Conservation (phyloP, 148 eudicot species). For the Camellia japonica region DNA sequence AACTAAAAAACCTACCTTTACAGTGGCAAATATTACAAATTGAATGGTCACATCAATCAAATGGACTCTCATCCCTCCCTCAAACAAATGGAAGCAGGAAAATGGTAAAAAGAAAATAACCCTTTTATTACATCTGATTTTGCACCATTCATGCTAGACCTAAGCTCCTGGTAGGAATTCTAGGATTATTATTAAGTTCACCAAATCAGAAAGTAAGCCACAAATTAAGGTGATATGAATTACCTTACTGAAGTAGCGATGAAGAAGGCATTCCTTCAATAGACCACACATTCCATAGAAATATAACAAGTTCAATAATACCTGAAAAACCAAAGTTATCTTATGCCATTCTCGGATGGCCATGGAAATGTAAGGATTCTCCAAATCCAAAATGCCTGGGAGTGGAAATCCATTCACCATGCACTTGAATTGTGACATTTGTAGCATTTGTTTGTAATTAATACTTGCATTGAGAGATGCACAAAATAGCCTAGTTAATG, state of each 20-base stretch:
- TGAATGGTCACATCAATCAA: too few relatives aligned
- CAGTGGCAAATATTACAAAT: not conserved
- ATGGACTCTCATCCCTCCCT: too few relatives aligned
- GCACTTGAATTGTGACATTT: not conserved
- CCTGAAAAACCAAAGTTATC: conserved; percentile 10
- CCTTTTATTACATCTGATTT: conserved; percentile 14
- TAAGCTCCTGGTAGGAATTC: conserved; percentile 16
- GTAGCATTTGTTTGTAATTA: not conserved
- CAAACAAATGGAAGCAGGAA: too few relatives aligned
- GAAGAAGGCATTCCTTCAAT: conserved; percentile 19
- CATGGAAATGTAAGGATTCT: not conserved
- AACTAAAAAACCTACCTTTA: not conserved
- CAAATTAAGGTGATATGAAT: not conserved
- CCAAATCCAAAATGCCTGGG: not conserved
- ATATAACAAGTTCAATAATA: conserved; percentile 13
- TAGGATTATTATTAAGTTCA: not conserved
- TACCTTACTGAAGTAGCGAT: conserved; percentile 26
- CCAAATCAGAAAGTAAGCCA: not conserved
- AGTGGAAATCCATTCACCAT: not conserved
- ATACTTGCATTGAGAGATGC: not conserved
- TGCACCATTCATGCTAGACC: conserved; percentile 13
- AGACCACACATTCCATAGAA: conserved; percentile 22
- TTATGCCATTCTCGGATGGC: not conserved
- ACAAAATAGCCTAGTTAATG: not conserved
- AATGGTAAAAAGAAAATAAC: too few relatives aligned